These are phyloP conservation scores for Akanthomyces uredinophilus DNA, from an alignment of 2,329 filamentous ascomycete genomes.

Conservation along the genomic window DNA sequence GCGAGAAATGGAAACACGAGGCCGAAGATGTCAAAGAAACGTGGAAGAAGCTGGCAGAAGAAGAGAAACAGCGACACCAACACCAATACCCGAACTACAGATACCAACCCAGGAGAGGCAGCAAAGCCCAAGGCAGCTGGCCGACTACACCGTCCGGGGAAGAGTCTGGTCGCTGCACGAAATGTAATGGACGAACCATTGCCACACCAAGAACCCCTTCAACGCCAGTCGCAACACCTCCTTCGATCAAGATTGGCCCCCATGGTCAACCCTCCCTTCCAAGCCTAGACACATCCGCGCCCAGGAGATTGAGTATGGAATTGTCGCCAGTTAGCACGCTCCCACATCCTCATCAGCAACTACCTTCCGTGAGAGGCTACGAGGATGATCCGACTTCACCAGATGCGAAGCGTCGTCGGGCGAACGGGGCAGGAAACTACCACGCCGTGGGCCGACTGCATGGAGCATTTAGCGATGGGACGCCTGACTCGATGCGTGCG, in stretches of 20 bases:
- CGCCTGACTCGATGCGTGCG: constrained; percentile 18
- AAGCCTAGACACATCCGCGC: constrained; percentile 22
- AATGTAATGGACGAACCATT: constrained; percentile 66
- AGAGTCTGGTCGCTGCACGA: constrained; percentile 57
- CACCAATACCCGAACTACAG: constrained; percentile 89
- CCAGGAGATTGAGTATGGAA: constrained; percentile 27
- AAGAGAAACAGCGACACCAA: constrained; percentile 87
- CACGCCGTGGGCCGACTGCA: constrained; percentile 22
- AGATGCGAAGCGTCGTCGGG: constrained; percentile 59
- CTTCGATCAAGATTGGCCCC: constrained; percentile 25
- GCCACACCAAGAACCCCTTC: constrained; percentile 56
- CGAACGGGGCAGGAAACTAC: constrained; percentile 39
- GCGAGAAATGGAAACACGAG: constrained; percentile 82
- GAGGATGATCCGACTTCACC: constrained; percentile 39
- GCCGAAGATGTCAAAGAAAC: constrained; percentile 67
- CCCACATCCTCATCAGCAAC: constrained; percentile 20
- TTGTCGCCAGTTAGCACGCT: constrained; percentile 21
- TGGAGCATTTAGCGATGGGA: constrained; percentile 15
- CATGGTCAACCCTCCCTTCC: constrained; percentile 19
- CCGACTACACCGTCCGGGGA: constrained; percentile 35
- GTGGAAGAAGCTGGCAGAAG: constrained; percentile 87
- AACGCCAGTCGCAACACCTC: constrained; percentile 38
- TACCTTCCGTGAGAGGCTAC: constrained; percentile 22
- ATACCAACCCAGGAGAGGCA: constrained; percentile 76
- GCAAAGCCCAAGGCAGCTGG: constrained; percentile 28